These are phyloP conservation scores for Cordyceps farinosa DNA, from an alignment of 2,329 filamentous ascomycete genomes.

Conservation along the genomic window DNA sequence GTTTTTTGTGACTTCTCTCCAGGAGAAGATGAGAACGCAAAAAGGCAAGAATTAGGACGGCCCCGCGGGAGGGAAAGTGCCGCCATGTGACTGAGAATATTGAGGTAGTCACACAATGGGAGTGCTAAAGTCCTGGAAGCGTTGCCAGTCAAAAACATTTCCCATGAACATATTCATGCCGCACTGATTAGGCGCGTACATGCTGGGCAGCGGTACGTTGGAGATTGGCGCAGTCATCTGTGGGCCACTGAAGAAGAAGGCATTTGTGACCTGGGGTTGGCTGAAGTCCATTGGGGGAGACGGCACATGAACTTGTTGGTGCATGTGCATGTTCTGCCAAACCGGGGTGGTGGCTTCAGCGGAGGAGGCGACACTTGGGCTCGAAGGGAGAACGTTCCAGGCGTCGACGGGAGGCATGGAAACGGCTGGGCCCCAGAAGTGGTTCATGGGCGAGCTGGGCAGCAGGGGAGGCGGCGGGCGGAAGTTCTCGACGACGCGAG, in stretches of 20 bases:
- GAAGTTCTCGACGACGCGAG: constrained; percentile 83
- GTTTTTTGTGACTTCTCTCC: constrained; percentile 27
- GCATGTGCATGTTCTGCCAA: constrained; percentile 76
- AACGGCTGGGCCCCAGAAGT: constrained; percentile 72
- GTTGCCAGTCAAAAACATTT: constrained; percentile 74
- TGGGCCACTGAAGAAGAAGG: constrained; percentile 76
- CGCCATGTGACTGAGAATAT: constrained; percentile 34
- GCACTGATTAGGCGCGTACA: constrained; percentile 74
- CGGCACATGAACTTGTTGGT: constrained; percentile 64
- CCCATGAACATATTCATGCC: constrained; percentile 73
- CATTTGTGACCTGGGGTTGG: constrained; percentile 65
- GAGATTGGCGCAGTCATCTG: constrained; percentile 71
- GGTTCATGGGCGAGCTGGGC: constrained; percentile 73
- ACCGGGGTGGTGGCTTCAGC: constrained; percentile 67
- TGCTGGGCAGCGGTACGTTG: constrained; percentile 77
- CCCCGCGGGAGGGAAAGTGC: constrained; percentile 46
- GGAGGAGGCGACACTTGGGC: constrained; percentile 73
- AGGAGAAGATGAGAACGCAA: constrained; percentile 24
- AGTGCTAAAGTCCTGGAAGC: constrained; percentile 73
- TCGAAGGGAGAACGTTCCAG: constrained; percentile 90
- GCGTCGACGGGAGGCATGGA: constrained; percentile 71
- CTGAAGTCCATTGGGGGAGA: constrained; percentile 79
- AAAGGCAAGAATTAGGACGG: constrained; percentile 38
- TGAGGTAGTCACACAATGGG: constrained; percentile 76
- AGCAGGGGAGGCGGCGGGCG: constrained; percentile 80